Evolutionary conservation across 176 grass and related monocot genomes (phyloP).

Genomic region (Rhipidocladum racemiflorum): DNA sequence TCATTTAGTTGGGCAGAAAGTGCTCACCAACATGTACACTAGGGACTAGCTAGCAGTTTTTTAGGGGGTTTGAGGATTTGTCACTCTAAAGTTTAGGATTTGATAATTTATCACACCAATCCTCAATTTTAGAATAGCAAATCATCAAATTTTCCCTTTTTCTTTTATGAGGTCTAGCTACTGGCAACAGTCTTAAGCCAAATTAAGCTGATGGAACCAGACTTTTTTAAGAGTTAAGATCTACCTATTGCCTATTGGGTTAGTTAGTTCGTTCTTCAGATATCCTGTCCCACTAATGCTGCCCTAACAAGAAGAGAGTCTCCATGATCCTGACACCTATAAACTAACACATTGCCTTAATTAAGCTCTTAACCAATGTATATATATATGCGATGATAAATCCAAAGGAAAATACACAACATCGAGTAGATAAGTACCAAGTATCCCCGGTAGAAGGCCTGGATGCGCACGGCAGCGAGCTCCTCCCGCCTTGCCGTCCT

Average conservation of each 20-base stretch:
- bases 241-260: not conserved
- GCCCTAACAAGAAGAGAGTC: no score
- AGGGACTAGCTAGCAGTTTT: not conserved
- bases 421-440: conserved; percentile 38
- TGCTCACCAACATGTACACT: not conserved
- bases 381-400: not conserved
- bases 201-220: not conserved
- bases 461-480: conserved; percentile 66
- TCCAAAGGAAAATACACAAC: not conserved
- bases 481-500: conserved; percentile 47
- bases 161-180: not conserved
- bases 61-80: no score
- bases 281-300: no score
- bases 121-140: no score
- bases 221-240: not conserved
- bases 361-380: not conserved
- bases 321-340: no score
- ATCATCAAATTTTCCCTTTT: no score
- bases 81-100: no score
- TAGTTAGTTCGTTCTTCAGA: not conserved
- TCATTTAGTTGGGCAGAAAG: not conserved
- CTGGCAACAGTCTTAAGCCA: not conserved
- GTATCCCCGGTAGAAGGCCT: conserved; percentile 80
- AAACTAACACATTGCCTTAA: not conserved
- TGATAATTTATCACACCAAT: no score